Evolutionary conservation across 352 stramenopile species (phyloP).

Genomic region (Aphanomyces cochlioides): DNA sequence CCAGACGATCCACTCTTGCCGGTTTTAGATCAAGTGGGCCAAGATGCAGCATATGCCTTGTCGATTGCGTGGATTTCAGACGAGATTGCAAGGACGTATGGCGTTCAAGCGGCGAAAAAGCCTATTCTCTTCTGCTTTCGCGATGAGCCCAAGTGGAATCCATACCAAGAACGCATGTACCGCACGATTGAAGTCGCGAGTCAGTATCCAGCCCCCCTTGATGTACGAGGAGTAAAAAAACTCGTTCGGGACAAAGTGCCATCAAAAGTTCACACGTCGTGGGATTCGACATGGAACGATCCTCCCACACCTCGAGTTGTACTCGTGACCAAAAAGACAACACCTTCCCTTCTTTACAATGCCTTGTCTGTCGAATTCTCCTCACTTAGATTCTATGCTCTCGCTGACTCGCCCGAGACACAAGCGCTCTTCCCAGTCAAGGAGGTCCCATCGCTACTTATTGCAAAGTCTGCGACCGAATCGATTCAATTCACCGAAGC

Average conservation of each 20-base stretch:
- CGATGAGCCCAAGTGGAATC: conserved; percentile 61
- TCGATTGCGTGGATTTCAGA: conserved; percentile 19
- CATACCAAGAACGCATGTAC: conserved; percentile 66
- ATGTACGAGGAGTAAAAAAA: conserved; percentile 55
- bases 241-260: conserved; percentile 59
- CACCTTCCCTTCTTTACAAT: conserved; percentile 54
- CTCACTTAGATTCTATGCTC: conserved; percentile 49
- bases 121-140: conserved; percentile 60
- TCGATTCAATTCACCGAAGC: conserved; percentile 34
- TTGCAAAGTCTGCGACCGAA: conserved; percentile 42
- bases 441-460: conserved; percentile 47
- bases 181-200: conserved; percentile 43
- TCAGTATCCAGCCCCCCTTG: conserved; percentile 38
- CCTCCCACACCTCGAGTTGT: conserved; percentile 37
- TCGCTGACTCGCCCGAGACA: conserved; percentile 38
- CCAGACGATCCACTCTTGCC: conserved; percentile 12
- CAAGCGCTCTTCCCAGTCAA: conserved; percentile 38
- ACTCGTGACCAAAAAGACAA: conserved; percentile 61
- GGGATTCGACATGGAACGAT: conserved; percentile 24
- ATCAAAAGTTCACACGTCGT: conserved; percentile 47
- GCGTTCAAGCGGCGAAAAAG: conserved; percentile 31
- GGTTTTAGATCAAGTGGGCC: conserved; percentile 15
- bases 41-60: conserved; percentile 15
- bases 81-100: conserved; percentile 15
- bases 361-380: conserved; percentile 57